Evolutionary conservation across 176 grass and related monocot genomes (phyloP), one percentile per base, ranked within the genome.

Genomic region (Musa itinerans): DNA sequence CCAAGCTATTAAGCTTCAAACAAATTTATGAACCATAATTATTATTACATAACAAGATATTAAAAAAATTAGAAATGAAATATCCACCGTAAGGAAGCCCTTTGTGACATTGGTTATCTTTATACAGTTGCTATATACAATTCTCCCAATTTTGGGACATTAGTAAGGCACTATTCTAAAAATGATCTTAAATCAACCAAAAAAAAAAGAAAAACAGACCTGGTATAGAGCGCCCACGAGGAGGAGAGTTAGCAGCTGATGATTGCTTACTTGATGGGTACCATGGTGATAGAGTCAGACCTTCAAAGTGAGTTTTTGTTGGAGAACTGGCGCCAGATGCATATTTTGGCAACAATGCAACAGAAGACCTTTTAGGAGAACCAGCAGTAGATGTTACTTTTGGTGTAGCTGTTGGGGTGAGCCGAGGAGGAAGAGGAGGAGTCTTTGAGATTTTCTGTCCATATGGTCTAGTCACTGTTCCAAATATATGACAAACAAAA

Each of bases 181-280:
- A 62, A 52, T 12, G 2, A 71, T 22, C 16, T 50, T 19, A 50
- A 70, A 7, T 9, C 19, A 71, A 71, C 49, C 10, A 15, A 54
- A 55, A 26, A 9, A 54, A 15, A 62, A 4, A 62, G 15, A 55
- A 74, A 26, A 20, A 76, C 9, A 52, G 76, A 99, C 96, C 90
- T 92, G 96, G 77, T 54, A 86, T 88, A 63, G 83, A 85, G 25
- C 83, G 80, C 29, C 83, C 88, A 63, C 74, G 83, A 55, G 88
- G 79, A 85, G 90, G 96, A 63, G 96, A 95, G 65, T 70, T 87
- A 53, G 86, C 88, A 77, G 91, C 86, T 17, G 90, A 92, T 34
- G 96, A 92, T 53, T 90, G 96, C 81, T 91, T 91, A 80, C 86
- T 94, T 56, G 96, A 99, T 75, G 86, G 88, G 72, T 89, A 91